A percentile compares a stretch with the other conserved stretches of the same genome.
These are phyloP conservation scores for Myriangium duriaei DNA, from an alignment of 2,329 filamentous ascomycete genomes.

Conservation along the genomic window DNA sequence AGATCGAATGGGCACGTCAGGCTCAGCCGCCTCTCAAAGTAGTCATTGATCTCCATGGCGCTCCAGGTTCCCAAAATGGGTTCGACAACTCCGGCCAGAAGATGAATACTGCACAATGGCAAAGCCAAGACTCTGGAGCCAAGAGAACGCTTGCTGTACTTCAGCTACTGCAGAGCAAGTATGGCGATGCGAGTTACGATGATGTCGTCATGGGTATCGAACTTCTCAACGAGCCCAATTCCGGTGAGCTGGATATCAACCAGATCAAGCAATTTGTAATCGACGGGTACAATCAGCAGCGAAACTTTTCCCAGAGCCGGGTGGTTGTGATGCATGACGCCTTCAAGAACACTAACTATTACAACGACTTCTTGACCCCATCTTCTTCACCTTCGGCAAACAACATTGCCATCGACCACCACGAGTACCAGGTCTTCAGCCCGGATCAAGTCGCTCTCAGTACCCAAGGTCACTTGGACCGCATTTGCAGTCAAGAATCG, in stretches of 20 bases:
- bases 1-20: conserved; percentile 42
- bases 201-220: conserved; percentile 48
- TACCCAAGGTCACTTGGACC: conserved; percentile 40
- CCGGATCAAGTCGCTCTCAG: conserved; percentile 37
- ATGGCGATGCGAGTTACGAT: conserved; percentile 39
- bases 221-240: conserved; percentile 45
- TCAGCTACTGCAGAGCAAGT: conserved; percentile 45
- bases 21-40: conserved; percentile 37
- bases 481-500: conserved; percentile 42
- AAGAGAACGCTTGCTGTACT: conserved; percentile 44
- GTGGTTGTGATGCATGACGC: conserved; percentile 47
- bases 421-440: conserved; percentile 56
- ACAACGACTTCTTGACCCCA: conserved; percentile 49
- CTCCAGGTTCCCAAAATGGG: conserved; percentile 45
- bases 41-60: conserved; percentile 48
- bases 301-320: conserved; percentile 19
- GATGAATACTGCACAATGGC: conserved; percentile 27
- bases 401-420: conserved; percentile 51
- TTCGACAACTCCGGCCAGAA: conserved; percentile 50
- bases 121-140: conserved; percentile 33
- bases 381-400: conserved; percentile 34
- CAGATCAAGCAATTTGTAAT: conserved; percentile 42
- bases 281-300: conserved; percentile 36
- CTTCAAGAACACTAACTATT: conserved; percentile 41
- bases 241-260: conserved; percentile 33